Conservation (phyloP, 1,284 basidiomycete genomes). For the Inonotus obliquus region DNA sequence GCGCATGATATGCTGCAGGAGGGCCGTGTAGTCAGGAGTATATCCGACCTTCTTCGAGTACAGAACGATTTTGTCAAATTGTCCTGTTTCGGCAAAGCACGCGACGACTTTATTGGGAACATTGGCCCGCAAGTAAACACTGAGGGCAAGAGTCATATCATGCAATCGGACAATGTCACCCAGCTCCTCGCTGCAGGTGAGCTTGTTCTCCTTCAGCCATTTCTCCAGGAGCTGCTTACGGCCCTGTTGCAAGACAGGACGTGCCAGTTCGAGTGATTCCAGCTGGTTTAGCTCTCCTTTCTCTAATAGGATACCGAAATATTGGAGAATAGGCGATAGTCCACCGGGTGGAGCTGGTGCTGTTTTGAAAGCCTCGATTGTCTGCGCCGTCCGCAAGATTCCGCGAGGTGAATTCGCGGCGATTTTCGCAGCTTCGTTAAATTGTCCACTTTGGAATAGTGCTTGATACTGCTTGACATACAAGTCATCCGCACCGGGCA, state of each 20-base stretch:
- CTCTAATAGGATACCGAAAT: conserved; percentile 97
- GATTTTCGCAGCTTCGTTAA: conserved; percentile 95
- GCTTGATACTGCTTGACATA: conserved; percentile 96
- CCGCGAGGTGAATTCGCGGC: conserved; percentile 97
- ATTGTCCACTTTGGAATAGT: conserved; percentile 89
- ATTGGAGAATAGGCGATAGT: conserved; percentile 95
- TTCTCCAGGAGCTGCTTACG: conserved; percentile 98
- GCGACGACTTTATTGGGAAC: conserved; percentile 99
- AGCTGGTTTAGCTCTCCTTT: conserved; percentile 97
- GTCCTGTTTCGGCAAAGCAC: conserved; percentile 98
- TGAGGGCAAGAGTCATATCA: conserved; percentile 98
- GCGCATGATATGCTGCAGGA: conserved; percentile 97
- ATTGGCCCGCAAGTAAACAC: conserved; percentile 97
- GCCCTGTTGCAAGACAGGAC: conserved; percentile 94
- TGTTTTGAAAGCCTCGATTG: conserved; percentile 98
- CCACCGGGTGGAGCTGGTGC: conserved; percentile 89
- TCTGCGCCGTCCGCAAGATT: conserved; percentile 91
- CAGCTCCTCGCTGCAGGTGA: conserved; percentile 98
- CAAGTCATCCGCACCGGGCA: conserved; percentile 97
- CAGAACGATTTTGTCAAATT: conserved; percentile 97
- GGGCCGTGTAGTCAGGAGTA: conserved; percentile 88
- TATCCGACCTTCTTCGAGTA: conserved; percentile 99
- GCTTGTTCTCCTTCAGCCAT: conserved; percentile 99
- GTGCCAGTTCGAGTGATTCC: conserved; percentile 94
- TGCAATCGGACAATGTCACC: conserved; percentile 95